These are phyloP conservation scores for Aspergillus leporis DNA, from an alignment of 495 filamentous ascomycete species.

Conservation along the genomic window DNA sequence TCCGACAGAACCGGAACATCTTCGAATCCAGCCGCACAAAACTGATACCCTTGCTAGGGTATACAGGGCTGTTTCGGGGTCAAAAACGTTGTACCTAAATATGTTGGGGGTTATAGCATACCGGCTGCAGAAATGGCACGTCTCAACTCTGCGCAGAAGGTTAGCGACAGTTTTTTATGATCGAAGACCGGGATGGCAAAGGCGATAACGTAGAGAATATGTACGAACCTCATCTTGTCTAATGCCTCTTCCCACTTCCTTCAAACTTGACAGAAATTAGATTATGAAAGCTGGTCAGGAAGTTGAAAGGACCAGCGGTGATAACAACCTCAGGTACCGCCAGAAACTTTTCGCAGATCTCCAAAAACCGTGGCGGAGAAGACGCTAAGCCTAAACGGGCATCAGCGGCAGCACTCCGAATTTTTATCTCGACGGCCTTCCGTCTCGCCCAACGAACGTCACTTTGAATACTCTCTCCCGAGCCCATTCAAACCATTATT, in stretches of 20 bases:
- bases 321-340: slow-evolving; percentile 1
- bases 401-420: slow-evolving; percentile 26
- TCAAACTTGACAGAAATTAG: neutral
- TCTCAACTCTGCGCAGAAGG: slow-evolving; percentile 63
- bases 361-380: neutral
- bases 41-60: slow-evolving; percentile 88
- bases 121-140: slow-evolving; percentile 81
- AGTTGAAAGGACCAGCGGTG: neutral
- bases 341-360: slow-evolving; percentile 9
- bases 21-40: slow-evolving; percentile 55
- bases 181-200: neutral
- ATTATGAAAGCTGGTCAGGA: neutral
- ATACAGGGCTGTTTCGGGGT: slow-evolving; percentile 55
- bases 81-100: neutral
- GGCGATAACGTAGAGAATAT: neutral
- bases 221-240: slow-evolving; percentile 36
- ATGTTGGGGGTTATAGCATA: slow-evolving; percentile 3
- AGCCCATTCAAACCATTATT: neutral
- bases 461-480: slow-evolving; percentile 7
- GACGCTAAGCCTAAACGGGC: slow-evolving; percentile 24
- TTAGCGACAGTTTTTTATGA: neutral
- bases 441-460: slow-evolving; percentile 17
- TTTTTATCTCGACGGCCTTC: slow-evolving; percentile 27
- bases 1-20: slow-evolving; percentile 11
- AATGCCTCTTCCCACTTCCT: slow-evolving; percentile 5